These are phyloP conservation scores for Lachnellula hyalina DNA, from an alignment of 2,329 filamentous ascomycete genomes.

Conservation along the genomic window DNA sequence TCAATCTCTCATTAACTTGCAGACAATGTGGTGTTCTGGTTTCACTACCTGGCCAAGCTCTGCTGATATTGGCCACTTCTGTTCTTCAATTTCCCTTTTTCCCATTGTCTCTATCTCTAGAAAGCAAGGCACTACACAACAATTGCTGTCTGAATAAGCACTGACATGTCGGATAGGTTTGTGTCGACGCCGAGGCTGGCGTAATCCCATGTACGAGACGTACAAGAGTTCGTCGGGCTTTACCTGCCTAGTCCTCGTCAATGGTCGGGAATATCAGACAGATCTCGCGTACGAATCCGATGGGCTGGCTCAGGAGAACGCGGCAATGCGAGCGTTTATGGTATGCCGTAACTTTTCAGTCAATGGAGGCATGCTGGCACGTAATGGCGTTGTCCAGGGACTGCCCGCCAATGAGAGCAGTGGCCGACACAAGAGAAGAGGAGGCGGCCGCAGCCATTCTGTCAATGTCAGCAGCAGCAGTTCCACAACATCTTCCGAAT, in stretches of 20 bases:
- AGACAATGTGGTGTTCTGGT: slow-evolving; percentile 9
- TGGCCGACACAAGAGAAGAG: slow-evolving; percentile 26
- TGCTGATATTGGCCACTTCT: slow-evolving; percentile 4
- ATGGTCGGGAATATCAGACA: slow-evolving; percentile 94
- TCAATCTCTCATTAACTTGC: slow-evolving; percentile 7
- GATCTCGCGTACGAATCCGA: slow-evolving; percentile 80
- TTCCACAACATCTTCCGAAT: slow-evolving; percentile 31
- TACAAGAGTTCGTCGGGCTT: slow-evolving; percentile 70
- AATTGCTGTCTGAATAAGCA: slow-evolving; percentile 13
- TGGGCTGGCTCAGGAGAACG: slow-evolving; percentile 81
- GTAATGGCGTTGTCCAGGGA: slow-evolving; percentile 63
- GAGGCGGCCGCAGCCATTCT: slow-evolving; percentile 29
- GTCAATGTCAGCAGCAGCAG: slow-evolving; percentile 32
- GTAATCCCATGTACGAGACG: slow-evolving; percentile 81
- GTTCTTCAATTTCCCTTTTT: slow-evolving; percentile 4
- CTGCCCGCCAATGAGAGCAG: slow-evolving; percentile 44
- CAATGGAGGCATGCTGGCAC: slow-evolving; percentile 84
- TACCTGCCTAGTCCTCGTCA: slow-evolving; percentile 87
- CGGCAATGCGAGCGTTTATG: slow-evolving; percentile 93
- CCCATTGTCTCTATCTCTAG: slow-evolving; percentile 9
- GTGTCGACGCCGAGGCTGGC: slow-evolving; percentile 91
- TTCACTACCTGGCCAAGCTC: slow-evolving; percentile 16
- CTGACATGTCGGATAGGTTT: slow-evolving; percentile 58
- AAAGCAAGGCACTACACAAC: slow-evolving; percentile 10
- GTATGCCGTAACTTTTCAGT: slow-evolving; percentile 97